phyloP scores from a whole-genome alignment of 495 filamentous ascomycete genomes.

The Letharia columbiana region DNA sequence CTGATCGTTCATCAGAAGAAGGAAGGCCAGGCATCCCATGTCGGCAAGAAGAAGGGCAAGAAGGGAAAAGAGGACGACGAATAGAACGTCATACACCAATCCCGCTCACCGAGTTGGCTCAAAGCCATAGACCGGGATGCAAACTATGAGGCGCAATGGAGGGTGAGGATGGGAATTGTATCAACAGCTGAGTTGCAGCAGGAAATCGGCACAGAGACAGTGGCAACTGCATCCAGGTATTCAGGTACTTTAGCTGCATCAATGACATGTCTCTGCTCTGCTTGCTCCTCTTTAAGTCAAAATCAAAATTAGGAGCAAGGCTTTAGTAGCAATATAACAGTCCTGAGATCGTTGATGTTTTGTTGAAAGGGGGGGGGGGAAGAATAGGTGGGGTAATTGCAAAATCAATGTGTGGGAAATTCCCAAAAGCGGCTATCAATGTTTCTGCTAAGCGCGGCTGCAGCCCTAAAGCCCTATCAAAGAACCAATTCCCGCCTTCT shows the following conservation, averaged over 20 bases:
- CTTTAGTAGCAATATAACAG: not conserved
- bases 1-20: slow-evolving; percentile 79
- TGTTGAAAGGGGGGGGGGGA: no score
- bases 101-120: not conserved
- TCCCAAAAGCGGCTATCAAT: not conserved
- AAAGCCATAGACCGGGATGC: not conserved
- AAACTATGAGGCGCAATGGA: not conserved
- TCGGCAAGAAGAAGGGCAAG: slow-evolving; percentile 57
- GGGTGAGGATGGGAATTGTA: not conserved
- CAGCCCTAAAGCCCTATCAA: not conserved
- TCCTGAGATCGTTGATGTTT: not conserved
- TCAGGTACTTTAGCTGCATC: slow-evolving; percentile 8
- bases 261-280: slow-evolving; percentile 1
- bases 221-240: slow-evolving; percentile 2
- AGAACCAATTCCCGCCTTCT: not conserved
- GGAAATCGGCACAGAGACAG: not conserved
- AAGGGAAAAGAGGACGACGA: slow-evolving; percentile 17
- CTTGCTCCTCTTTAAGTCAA: not conserved
- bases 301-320: no score
- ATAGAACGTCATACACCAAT: not conserved
- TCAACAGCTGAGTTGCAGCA: not conserved
- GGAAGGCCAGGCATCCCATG: slow-evolving; percentile 43
- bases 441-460: not conserved
- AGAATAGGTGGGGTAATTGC: not conserved
- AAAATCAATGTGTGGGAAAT: not conserved